These are phyloP conservation scores for Dothiorella sarmentorum DNA, from an alignment of 2,329 filamentous ascomycete genomes.

Conservation along the genomic window DNA sequence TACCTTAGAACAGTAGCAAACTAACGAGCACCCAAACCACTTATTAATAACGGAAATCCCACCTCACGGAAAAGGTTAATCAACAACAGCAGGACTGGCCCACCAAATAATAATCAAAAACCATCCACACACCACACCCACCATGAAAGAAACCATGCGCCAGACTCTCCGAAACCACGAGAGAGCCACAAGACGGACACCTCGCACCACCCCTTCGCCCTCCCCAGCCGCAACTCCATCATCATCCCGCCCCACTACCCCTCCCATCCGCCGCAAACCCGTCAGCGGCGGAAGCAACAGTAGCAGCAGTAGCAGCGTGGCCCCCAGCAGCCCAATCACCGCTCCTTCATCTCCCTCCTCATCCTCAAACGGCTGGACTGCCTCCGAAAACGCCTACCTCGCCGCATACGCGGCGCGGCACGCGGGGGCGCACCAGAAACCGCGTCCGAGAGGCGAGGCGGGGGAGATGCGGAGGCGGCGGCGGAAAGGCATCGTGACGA, in stretches of 20 bases:
- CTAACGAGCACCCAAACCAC: too few relatives aligned
- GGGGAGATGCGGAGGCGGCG: background rate
- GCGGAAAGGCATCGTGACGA: background rate
- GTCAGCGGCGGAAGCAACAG: background rate
- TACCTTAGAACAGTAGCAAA: too few relatives aligned
- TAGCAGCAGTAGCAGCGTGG: background rate
- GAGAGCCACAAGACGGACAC: background rate
- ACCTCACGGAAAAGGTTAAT: background rate
- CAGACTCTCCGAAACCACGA: background rate
- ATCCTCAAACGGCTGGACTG: background rate
- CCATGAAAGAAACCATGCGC: slow-evolving; percentile 6
- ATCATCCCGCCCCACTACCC: background rate
- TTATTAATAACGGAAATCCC: too few relatives aligned
- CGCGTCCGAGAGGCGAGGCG: background rate
- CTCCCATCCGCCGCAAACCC: background rate
- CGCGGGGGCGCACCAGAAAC: background rate
- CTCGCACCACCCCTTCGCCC: background rate
- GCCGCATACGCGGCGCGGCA: background rate
- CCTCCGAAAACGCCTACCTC: background rate
- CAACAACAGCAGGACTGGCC: background rate
- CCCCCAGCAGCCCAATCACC: background rate
- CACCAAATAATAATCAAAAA: background rate
- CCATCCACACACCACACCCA: background rate
- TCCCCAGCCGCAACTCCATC: background rate
- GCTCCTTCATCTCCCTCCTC: background rate